Evolutionary conservation across 1,139 yeast genomes (phyloP).

Genomic region (Ogataea hybrid): DNA sequence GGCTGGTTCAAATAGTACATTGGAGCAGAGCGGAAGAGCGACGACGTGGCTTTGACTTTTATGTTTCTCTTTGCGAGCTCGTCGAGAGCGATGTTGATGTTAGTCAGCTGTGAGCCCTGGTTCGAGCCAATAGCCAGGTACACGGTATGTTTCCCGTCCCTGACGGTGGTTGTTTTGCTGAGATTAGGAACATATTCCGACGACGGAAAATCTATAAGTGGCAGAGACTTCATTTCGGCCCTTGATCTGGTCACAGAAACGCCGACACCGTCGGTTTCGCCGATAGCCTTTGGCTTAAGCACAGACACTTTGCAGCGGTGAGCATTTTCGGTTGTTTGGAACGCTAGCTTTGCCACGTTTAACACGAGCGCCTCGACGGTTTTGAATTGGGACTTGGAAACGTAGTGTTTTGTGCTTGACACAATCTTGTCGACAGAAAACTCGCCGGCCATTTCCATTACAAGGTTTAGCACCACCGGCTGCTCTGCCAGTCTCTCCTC

Average conservation of each 20-base stretch:
- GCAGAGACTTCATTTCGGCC: slow-evolving; percentile 36
- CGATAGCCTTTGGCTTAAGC: slow-evolving; percentile 84
- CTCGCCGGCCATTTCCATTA: slow-evolving; percentile 35
- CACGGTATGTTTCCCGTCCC: slow-evolving; percentile 46
- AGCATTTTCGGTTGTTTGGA: slow-evolving; percentile 37
- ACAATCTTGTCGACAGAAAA: slow-evolving; percentile 37
- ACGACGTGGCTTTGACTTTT: slow-evolving; percentile 59
- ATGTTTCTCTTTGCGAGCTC: slow-evolving; percentile 46
- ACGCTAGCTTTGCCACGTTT: slow-evolving; percentile 63
- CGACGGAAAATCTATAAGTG: slow-evolving; percentile 22
- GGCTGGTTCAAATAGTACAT: slow-evolving; percentile 86
- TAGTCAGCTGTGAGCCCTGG: slow-evolving; percentile 64
- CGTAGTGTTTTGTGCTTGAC: slow-evolving; percentile 50
- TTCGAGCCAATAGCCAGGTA: slow-evolving; percentile 91
- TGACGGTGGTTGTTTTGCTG: slow-evolving; percentile 29
- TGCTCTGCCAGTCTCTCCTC: slow-evolving; percentile 84
- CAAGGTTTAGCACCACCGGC: slow-evolving; percentile 56
- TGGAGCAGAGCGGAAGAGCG: slow-evolving; percentile 85
- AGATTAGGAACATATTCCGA: slow-evolving; percentile 36
- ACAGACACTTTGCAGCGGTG: slow-evolving; percentile 54
- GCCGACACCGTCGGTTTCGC: slow-evolving; percentile 87
- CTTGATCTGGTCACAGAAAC: slow-evolving; percentile 61
- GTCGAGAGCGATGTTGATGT: slow-evolving; percentile 58
- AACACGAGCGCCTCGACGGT: slow-evolving; percentile 92
- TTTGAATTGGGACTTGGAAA: slow-evolving; percentile 74